These are phyloP conservation scores for Dactylellina drechsleri DNA, from an alignment of 2,329 filamentous ascomycete species.

Conservation along the genomic window DNA sequence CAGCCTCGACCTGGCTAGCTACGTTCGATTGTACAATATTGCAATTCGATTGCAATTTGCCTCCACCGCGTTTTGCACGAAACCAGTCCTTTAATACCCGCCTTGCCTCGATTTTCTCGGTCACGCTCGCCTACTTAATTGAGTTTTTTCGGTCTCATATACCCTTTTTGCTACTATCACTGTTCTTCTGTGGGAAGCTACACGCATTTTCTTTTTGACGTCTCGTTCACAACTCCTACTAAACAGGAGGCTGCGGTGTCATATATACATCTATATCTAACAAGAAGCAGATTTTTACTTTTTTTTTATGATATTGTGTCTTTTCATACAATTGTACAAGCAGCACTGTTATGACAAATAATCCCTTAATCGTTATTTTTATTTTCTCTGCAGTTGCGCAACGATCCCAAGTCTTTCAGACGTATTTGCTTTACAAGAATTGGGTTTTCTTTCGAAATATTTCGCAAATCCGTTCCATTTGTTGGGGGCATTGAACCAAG, in stretches of 20 bases:
- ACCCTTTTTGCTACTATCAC: neutral
- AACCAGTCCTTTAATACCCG: constrained; percentile 32
- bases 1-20: constrained; percentile 27
- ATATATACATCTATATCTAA: constrained; percentile 10
- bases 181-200: constrained; percentile 8
- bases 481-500: neutral
- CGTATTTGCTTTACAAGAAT: neutral
- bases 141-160: constrained; percentile 22
- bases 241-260: neutral
- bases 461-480: neutral
- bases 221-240: neutral
- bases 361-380: constrained; percentile 48
- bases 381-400: constrained; percentile 5
- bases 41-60: constrained; percentile 46
- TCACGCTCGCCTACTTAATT: constrained; percentile 20
- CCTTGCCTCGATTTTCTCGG: constrained; percentile 25
- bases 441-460: neutral
- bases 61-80: constrained; percentile 37
- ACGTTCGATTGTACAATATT: constrained; percentile 13
- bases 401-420: neutral
- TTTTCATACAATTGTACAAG: neutral
- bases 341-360: constrained; percentile 37
- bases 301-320: constrained; percentile 3
- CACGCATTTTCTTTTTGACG: neutral
- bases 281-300: constrained; percentile 21